Evolutionary conservation across 1,284 basidiomycete species (phyloP), one percentile per base, ranked within the genome.

Genomic region (Sporisorium exsertum): DNA sequence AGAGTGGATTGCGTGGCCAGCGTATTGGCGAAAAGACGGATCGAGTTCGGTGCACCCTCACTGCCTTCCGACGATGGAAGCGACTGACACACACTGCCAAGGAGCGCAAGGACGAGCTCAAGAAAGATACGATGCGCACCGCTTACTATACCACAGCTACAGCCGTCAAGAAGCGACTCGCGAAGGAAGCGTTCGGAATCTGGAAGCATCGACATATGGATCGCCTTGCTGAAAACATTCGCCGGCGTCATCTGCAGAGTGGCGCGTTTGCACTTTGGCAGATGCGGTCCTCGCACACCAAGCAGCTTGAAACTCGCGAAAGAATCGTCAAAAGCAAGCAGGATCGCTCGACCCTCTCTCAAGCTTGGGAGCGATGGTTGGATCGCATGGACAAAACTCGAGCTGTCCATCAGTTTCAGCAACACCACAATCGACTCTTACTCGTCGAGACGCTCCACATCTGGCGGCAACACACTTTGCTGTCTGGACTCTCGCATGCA

Each of bases 211-310:
- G 32, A 15, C 45, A 69, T 24, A 33, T 43, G 35, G 45, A 37
- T 6, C 45, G 43, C 16, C 24, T 64, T 20, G 72, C 78, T 9
- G 58, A 67, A 26, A 35, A 32, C 10, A 40, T 80, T 6, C 68
- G 76, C 42, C 53, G 40, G 4, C 57, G 55, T 8, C 77, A 78
- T 46, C 58, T 80, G 15, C 66, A 70, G 16, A 60, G 59, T 6
- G 78, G 77, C 1, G 72, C 77, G 8, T 65, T 80, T 35, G 73
- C 72, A 2, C 45, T 76, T 2, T 80, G 78, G 78, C 68, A 72
- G 47, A 60, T 79, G 46, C 64, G 58, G 0, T 50, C 53, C 3
- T 60, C 58, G 10, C 66, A 66, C 24, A 55, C 33, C 27, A 46
- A 56, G 29, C 54, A 64, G 37, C 61, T 79, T 8, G 42, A 58